Base-by-base conservation (phyloP, 2,329 filamentous ascomycete species). In the Tolypocladium endophyticum region DNA sequence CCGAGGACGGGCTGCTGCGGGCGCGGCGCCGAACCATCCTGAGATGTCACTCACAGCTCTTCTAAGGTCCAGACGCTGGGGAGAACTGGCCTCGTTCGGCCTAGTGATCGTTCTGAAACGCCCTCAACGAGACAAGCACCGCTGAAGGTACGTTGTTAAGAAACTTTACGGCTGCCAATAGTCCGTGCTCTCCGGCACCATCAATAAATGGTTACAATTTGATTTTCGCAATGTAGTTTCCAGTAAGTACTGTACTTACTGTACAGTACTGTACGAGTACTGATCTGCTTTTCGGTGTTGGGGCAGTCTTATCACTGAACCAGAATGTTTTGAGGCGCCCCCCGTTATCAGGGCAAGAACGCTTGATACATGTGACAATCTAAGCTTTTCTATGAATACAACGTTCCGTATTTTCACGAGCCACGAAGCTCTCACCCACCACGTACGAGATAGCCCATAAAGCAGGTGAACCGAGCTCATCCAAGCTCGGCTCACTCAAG, bases 401-500 rank as follows among this genome's bases (percentile, higher is more conserved):
- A 54, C 20, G 50, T 5, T 33, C 30, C 12, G 20, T 14, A 14
- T 53, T 23, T 23, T 52, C 28, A 33, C 47, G n/a, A 16, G 28
- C 28, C 28, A 52, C 5, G 5, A n/a, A 3, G 47, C 50, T 8
- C 50, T 14, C 12, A 3, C 20, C 20, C 2, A 20, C 11, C 12
- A 16, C 20, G 14, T 53, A 3, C 2, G 50, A 54, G 20, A 36
- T 7, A 2, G 20, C 20, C 16, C 30, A 11, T 9, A 16, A 25
- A 16, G 45, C 23, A 16, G 3, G 16, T 33, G 18, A 16, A 11
- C 50, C 8, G 35, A n/a, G 50, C 20, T 33, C 50, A 74, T 56
- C 80, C 77, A 25, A 79, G 71, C 67, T 81, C 77, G 62, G 30
- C 20, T 54, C 50, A 74, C 56, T 81, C 78, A 25, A 79, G 71